Base-by-base conservation (phyloP, 768 basidiomycete genomes). In the Pisolithus albus region DNA sequence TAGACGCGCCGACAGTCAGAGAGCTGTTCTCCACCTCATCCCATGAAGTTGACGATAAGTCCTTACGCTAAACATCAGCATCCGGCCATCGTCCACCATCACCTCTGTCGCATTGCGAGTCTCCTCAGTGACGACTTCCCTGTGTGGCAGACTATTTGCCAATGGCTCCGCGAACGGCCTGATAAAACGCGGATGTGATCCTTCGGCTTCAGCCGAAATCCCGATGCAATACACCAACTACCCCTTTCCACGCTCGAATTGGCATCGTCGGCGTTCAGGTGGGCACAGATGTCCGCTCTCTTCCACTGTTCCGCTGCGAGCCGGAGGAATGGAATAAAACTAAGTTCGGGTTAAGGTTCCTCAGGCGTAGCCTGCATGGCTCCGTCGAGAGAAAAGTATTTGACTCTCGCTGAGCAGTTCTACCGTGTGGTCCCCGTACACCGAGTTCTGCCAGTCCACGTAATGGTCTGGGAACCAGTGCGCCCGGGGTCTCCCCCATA, bases 401-500 rank as follows among this genome's bases (percentile, higher is more conserved):
- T n/a, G 30, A 13, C 24, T 43, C n/a, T 49, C 52, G 41, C 37
- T 52, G 15, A 47, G 63, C 54, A 71, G 75, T 53, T 79, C 80
- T 8, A 76, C 72, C 6, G 78, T 75, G 21, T 77, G 66, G 51
- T 75, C 63, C 6, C 79, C 80, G 56, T 76, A 76, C 26, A 78
- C 68, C 18, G 78, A 75, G 56, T 79, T 75, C 59, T 80, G 77
- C 78, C 78, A 79, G 57, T 81, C 77, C 5, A 75, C 77, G 58
- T 69, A 74, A 40, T 76, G 58, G 56, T 78, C 77, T 49, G 71
- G 68, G 55, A 80, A 80, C 79, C 80, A 80, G 10, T 79, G 73
- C 8, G 79, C 79, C 56, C 67, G 73, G 32, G 63, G 60, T 2
- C 76, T 76, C 11, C 79, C 80, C 79, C 80, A 80, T 18, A 66